These are phyloP conservation scores for Vachellia collinsii DNA, from an alignment of 306 rosid genomes.

Conservation along the genomic window DNA sequence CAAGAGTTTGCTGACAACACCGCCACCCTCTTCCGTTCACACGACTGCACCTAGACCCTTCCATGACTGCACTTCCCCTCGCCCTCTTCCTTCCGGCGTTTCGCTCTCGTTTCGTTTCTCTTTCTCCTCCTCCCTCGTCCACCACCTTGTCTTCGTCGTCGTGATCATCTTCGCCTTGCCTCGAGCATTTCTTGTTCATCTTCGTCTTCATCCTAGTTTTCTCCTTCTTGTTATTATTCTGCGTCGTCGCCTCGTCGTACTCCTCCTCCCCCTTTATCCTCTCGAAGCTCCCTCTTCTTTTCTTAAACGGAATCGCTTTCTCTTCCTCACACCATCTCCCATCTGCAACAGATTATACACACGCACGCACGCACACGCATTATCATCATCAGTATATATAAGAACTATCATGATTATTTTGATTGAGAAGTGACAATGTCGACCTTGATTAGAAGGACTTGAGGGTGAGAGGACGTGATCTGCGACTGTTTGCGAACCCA, in stretches of 20 bases:
- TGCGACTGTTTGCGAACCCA: conserved; percentile 43
- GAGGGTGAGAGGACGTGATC: conserved; percentile 43
- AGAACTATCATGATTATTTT: not conserved
- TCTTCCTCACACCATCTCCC: conserved; percentile 64
- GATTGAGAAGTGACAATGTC: not conserved
- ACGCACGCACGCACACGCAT: not conserved
- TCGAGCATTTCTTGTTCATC: conserved; percentile 49
- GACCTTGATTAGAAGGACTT: conserved; percentile 59
- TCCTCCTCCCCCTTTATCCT: not conserved
- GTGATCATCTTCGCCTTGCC: conserved; percentile 11
- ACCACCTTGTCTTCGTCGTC: conserved; percentile 14
- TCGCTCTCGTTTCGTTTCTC: conserved; percentile 13
- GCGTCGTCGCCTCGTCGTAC: not conserved
- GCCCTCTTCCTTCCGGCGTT: conserved; percentile 39
- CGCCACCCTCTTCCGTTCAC: conserved; percentile 99
- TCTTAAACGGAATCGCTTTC: conserved; percentile 67
- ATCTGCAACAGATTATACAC: not conserved
- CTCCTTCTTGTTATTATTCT: conserved; percentile 24
- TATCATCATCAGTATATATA: not conserved
- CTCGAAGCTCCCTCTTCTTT: conserved; percentile 55
- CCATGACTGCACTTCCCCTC: conserved; percentile 66
- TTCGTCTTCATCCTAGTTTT: conserved; percentile 44
- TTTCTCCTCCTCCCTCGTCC: not conserved
- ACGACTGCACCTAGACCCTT: conserved; percentile 98
- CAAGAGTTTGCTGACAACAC: conserved; percentile 90